Percentiles rank a stretch among this genome's conserved stretches.
Evolutionary conservation across 805 yeast species (phyloP).

Genomic region (Monosporozyma servazzii): DNA sequence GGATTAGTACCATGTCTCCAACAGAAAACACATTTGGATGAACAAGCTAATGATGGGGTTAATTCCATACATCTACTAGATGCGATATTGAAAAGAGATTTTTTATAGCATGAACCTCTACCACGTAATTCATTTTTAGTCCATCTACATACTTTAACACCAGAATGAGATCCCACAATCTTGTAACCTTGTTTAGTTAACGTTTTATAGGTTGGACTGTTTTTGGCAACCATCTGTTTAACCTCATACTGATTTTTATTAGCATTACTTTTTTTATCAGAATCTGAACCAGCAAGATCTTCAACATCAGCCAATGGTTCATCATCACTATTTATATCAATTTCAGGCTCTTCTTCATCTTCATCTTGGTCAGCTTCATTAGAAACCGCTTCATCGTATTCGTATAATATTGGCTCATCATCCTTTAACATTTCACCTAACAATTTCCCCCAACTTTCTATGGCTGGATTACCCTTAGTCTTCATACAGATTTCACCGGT

Average conservation of each 20-base stretch:
- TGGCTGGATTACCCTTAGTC: constrained; percentile 47
- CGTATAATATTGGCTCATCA: constrained; percentile 57
- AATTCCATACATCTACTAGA: constrained; percentile 94
- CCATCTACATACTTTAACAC: constrained; percentile 94
- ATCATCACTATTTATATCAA: constrained; percentile 22
- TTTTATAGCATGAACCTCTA: constrained; percentile 88
- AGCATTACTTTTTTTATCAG: constrained; percentile 2
- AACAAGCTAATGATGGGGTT: constrained; percentile 87
- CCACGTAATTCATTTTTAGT: constrained; percentile 91
- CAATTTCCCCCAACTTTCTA: constrained; percentile 58
- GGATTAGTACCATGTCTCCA: constrained; percentile 98
- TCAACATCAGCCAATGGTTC: constrained; percentile 67
- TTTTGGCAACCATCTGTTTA: constrained; percentile 83
- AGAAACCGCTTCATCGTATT: constrained; percentile 48
- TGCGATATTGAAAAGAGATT: constrained; percentile 82
- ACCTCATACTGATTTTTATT: constrained; percentile 17
- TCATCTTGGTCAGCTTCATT: constrained; percentile 37
- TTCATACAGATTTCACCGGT: constrained; percentile 79
- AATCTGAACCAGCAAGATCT: constrained; percentile 57
- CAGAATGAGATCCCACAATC: constrained; percentile 88
- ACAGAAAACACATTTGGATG: constrained; percentile 91
- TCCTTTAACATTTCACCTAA: constrained; percentile 57
- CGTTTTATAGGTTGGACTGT: constrained; percentile 81
- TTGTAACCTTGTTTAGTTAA: constrained; percentile 90
- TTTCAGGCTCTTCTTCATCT: constrained; percentile 27